Evolutionary conservation across 2,329 filamentous ascomycete genomes (phyloP), one percentile per base, ranked within the genome.

Genomic region (Incumbomyces lentus): DNA sequence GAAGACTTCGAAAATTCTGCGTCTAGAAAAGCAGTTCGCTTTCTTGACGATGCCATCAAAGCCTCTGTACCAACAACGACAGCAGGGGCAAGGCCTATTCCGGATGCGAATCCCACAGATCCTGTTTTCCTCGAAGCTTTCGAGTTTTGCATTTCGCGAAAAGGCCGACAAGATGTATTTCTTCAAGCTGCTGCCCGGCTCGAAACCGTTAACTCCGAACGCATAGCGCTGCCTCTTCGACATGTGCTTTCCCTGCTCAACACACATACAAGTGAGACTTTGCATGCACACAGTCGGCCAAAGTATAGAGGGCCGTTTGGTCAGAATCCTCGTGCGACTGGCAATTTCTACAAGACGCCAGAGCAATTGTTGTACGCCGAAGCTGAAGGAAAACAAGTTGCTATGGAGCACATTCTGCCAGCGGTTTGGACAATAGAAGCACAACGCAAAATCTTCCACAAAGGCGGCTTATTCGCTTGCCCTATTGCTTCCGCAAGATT

Each of bases 101-200:
- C 47, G 26, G 44, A 46, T 2, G 26, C 48, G 8, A 17, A 48
- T 17, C 22, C 50, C 18, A 51, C 41, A 26, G 85, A 92, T 59
- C 82, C 83, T 2, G 84, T 89, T 4, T 95, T 95, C 33, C 65
- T 90, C 88, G 68, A 82, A 85, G 87, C 87, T 8, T 95, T 95
- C 63, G 81, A 87, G 55, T 80, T 83, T 59, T 76, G 86, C 55
- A 69, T 81, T 38, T 75, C 84, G 49, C 77, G 78, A 29, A 79
- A 78, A 12, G 79, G 78, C 47, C 71, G 73, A 44, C 70, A 73
- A 14, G 92, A 96, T 63, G 80, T 82, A 8, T 95, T 95, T 61
- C 76, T 94, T 46, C 85, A 94, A 63, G 83, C 86, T 35, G 79
- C 86, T 47, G 77, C 85, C 18, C 83, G 92, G 40, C 93, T 90